These are phyloP conservation scores for Lactarius tabidus DNA, from an alignment of 768 basidiomycete genomes.

Conservation along the genomic window DNA sequence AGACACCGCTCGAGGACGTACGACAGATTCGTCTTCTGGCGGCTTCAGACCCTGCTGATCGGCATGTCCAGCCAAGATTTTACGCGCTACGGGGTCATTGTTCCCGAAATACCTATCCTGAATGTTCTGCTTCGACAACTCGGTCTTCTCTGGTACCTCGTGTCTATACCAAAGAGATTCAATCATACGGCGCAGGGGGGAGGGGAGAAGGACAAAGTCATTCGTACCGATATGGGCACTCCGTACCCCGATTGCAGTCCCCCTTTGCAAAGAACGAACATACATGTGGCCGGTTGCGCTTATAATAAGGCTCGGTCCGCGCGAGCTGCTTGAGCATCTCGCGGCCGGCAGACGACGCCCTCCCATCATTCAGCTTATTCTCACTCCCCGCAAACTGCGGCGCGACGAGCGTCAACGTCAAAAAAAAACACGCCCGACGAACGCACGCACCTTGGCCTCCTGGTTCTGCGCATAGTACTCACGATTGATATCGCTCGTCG, in stretches of 20 bases:
- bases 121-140: constrained; percentile 86
- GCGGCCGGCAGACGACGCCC: constrained; percentile 76
- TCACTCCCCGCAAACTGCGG: constrained; percentile 68
- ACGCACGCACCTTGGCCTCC: constrained; percentile 64
- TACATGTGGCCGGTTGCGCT: constrained; percentile 89
- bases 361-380: constrained; percentile 56
- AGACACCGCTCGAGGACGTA: constrained; percentile 40
- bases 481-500: constrained; percentile 95
- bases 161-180: constrained; percentile 48
- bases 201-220: constrained; percentile 21
- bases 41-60: constrained; percentile 78
- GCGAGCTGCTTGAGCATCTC: constrained; percentile 97
- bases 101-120: constrained; percentile 91
- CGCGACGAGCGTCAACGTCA: neutral
- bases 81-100: constrained; percentile 91
- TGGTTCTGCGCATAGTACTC: constrained; percentile 94
- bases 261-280: constrained; percentile 97
- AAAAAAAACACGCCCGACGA: neutral
- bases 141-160: constrained; percentile 81
- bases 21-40: constrained; percentile 84
- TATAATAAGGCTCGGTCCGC: constrained; percentile 94
- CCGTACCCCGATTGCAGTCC: constrained; percentile 84
- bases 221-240: constrained; percentile 80
- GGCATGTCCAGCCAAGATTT: constrained; percentile 79
- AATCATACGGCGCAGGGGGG: neutral